A percentile compares a stretch with the other conserved stretches of the same genome.
Conservation (phyloP, 495 filamentous ascomycete species). For the Aspergillus nanangensis region DNA sequence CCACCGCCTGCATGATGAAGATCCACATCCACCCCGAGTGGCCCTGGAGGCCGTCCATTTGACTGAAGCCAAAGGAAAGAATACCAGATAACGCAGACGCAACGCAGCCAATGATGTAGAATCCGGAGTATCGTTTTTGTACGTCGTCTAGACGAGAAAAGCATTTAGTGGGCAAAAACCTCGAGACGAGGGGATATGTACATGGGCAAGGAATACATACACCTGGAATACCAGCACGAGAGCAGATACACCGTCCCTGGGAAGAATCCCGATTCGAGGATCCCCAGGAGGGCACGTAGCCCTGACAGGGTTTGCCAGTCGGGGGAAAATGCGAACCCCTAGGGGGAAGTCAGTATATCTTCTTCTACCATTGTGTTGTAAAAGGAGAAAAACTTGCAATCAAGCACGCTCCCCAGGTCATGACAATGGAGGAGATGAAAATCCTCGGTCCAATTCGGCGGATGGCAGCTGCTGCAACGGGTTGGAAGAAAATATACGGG, state of each 20-base stretch:
- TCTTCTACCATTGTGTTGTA: too few relatives aligned
- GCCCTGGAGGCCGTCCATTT: constrained; percentile 45
- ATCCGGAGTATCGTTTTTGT: constrained; percentile 59
- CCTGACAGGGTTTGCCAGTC: constrained; percentile 39
- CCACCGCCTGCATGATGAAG: constrained; percentile 58
- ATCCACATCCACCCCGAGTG: constrained; percentile 60
- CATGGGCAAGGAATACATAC: not conserved
- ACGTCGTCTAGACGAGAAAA: constrained; percentile 18
- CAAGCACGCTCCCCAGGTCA: constrained; percentile 27
- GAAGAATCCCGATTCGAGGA: constrained; percentile 52
- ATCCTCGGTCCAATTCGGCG: constrained; percentile 50
- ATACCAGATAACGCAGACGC: constrained; percentile 62
- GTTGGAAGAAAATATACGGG: constrained; percentile 52
- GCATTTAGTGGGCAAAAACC: too few relatives aligned
- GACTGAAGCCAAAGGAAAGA: constrained; percentile 60
- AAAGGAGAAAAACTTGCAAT: too few relatives aligned
- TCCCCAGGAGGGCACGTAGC: constrained; percentile 47
- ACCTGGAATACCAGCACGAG: constrained; percentile 51
- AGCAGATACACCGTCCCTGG: constrained; percentile 50
- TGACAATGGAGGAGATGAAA: constrained; percentile 41
- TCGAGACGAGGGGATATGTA: too few relatives aligned
- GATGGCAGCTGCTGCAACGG: constrained; percentile 42
- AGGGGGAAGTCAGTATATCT: too few relatives aligned
- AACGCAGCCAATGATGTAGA: constrained; percentile 60
- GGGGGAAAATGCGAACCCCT: not conserved